Conservation (phyloP, 116 monocot genomes). For the Cymodocea nodosa region DNA sequence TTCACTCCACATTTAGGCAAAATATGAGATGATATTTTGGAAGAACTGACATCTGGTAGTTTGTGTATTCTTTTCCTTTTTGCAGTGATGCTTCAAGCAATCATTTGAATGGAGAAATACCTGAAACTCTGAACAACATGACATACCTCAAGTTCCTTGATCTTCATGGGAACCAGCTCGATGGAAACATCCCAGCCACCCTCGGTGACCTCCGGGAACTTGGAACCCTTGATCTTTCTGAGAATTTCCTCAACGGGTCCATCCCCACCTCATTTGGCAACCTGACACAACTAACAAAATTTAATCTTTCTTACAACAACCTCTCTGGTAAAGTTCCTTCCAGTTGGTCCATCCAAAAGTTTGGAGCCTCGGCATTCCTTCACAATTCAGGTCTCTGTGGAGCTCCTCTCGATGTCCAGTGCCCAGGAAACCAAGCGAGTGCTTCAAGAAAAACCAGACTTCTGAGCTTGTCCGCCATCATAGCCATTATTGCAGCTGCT, state of each 20-base stretch:
- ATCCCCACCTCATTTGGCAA: constrained; percentile 44
- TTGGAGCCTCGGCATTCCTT: constrained; percentile 43
- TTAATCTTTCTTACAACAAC: constrained; percentile 74
- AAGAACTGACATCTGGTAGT: background rate
- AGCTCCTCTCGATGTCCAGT: constrained; percentile 33
- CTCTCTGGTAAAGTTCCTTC: constrained; percentile 70
- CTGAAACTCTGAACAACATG: constrained; percentile 49
- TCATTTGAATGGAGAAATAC: constrained; percentile 49
- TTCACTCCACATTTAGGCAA: no score
- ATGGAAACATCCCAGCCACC: constrained; percentile 38
- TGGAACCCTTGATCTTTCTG: constrained; percentile 56
- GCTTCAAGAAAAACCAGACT: constrained; percentile 12
- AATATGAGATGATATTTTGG: background rate
- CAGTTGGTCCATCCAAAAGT: constrained; percentile 31
- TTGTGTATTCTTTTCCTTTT: constrained; percentile 1
- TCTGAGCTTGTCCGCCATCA: constrained; percentile 52
- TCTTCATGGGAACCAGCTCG: constrained; percentile 49
- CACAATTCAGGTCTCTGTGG: constrained; percentile 77
- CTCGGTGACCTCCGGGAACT: constrained; percentile 43
- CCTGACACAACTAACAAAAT: constrained; percentile 36
- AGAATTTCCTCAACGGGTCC: constrained; percentile 51
- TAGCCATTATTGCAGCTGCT: constrained; percentile 59
- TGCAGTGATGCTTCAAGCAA: constrained; percentile 78
- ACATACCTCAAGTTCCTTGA: constrained; percentile 56
- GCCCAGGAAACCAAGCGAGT: constrained; percentile 7